Percentiles rank a stretch among this genome's conserved stretches.
Conservation (phyloP, 208 protist species). For the Trypanosoma cruzi region DNA sequence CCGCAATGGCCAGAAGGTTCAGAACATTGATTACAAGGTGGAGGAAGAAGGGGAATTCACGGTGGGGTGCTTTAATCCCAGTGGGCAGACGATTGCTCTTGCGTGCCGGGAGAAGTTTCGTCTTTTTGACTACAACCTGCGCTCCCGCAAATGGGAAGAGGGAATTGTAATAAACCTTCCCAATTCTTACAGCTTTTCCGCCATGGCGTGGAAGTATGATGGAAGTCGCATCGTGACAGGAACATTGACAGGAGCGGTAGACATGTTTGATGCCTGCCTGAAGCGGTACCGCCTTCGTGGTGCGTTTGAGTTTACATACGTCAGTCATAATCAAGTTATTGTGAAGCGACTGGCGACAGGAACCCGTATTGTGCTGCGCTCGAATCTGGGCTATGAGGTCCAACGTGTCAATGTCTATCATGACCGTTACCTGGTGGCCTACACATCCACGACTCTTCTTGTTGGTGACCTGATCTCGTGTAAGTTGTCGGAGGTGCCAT, state of each 20-base stretch:
- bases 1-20: conserved; percentile 77
- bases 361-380: conserved; percentile 94
- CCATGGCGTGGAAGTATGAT: conserved; percentile 94
- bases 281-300: conserved; percentile 93
- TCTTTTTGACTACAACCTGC: conserved; percentile 94
- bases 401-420: conserved; percentile 96
- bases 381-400: conserved; percentile 95
- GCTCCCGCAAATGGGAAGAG: conserved; percentile 94
- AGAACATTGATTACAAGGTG: conserved; percentile 90
- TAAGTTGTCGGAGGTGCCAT: conserved; percentile 95
- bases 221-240: conserved; percentile 94
- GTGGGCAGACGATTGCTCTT: conserved; percentile 93
- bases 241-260: conserved; percentile 93
- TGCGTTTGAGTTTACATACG: conserved; percentile 98
- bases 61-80: conserved; percentile 90
- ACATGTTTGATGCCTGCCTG: conserved; percentile 97
- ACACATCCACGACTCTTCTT: conserved; percentile 96
- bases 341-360: conserved; percentile 94
- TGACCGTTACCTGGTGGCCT: conserved; percentile 96
- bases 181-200: conserved; percentile 93
- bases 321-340: conserved; percentile 96
- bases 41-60: conserved; percentile 94
- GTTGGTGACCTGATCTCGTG: conserved; percentile 95
- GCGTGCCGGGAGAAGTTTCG: conserved; percentile 89
- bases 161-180: conserved; percentile 65